Conservation (phyloP, 1,284 basidiomycete genomes). For the Ustilago loliicola region DNA sequence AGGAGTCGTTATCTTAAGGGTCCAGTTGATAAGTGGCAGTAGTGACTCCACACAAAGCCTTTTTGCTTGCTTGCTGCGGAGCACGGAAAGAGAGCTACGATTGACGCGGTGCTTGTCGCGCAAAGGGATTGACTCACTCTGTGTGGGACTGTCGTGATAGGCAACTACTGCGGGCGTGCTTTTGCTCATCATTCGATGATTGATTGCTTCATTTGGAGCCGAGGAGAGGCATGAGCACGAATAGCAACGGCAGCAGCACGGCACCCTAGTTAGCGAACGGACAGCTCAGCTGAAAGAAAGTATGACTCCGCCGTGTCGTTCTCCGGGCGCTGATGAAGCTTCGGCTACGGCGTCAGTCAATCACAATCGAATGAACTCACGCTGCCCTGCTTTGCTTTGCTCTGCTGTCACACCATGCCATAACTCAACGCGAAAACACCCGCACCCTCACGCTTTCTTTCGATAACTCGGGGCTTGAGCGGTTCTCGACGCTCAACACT, state of each 20-base stretch:
- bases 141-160: conserved; percentile 8
- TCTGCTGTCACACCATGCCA: neutral
- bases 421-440: neutral
- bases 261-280: neutral
- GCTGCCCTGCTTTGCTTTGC: neutral
- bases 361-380: neutral
- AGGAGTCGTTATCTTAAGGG: conserved; percentile 9
- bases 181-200: neutral
- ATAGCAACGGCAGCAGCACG: neutral
- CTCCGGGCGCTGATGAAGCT: conserved; percentile 3
- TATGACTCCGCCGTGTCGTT: conserved; percentile 8
- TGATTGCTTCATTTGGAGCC: neutral
- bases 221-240: conserved; percentile 6
- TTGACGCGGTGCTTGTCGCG: neutral
- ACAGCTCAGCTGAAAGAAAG: conserved; percentile 3
- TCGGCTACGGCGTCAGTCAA: conserved; percentile 4
- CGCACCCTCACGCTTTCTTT: neutral
- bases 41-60: neutral
- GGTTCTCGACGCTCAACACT: neutral
- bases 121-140: conserved; percentile 4
- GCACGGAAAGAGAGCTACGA: conserved; percentile 3
- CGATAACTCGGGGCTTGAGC: neutral
- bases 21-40: conserved; percentile 12
- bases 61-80: conserved; percentile 1
- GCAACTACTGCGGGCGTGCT: conserved; percentile 3